phyloP scores from a whole-genome alignment of 2,329 filamentous ascomycete genomes.

The Claviceps arundinis region DNA sequence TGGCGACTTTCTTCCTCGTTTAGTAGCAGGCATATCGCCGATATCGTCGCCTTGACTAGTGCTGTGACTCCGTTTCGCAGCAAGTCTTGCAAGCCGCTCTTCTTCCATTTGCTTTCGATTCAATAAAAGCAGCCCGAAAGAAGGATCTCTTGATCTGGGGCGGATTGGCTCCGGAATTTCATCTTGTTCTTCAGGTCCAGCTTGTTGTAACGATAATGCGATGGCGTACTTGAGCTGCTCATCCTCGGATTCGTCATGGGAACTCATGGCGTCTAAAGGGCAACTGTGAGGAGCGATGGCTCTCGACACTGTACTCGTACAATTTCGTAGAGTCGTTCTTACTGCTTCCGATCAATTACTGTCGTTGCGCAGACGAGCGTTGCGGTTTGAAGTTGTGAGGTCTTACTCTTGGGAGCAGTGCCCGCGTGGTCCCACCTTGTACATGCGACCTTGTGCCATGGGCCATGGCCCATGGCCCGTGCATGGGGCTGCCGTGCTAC shows the following conservation, averaged over 20 bases:
- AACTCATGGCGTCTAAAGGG: conserved; percentile 7
- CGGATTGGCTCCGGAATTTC: not conserved
- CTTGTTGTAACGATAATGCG: conserved; percentile 37
- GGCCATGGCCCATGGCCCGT: not conserved
- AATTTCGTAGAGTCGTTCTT: not conserved
- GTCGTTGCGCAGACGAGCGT: not conserved
- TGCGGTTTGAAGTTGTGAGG: not conserved
- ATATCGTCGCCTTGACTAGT: conserved; percentile 15
- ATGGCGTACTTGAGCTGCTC: conserved; percentile 49
- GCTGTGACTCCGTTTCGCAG: conserved; percentile 34
- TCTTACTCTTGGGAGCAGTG: not conserved
- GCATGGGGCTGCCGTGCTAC: no score
- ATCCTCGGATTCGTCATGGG: conserved; percentile 34
- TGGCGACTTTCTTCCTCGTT: conserved; percentile 11
- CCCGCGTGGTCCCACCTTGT: not conserved
- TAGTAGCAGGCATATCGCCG: conserved; percentile 16
- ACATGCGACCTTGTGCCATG: not conserved
- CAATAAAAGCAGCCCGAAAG: conserved; percentile 36
- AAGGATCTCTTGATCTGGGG: not conserved
- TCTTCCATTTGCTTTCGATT: conserved; percentile 77
- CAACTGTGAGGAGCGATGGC: not conserved
- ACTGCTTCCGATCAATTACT: not conserved
- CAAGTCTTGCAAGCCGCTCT: conserved; percentile 60
- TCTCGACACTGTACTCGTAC: not conserved
- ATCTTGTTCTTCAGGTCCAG: not conserved